A percentile compares a stretch with the other conserved stretches of the same genome.
Conservation (phyloP, 2,329 filamentous ascomycete species). For the Cytospora paraplurivora region DNA sequence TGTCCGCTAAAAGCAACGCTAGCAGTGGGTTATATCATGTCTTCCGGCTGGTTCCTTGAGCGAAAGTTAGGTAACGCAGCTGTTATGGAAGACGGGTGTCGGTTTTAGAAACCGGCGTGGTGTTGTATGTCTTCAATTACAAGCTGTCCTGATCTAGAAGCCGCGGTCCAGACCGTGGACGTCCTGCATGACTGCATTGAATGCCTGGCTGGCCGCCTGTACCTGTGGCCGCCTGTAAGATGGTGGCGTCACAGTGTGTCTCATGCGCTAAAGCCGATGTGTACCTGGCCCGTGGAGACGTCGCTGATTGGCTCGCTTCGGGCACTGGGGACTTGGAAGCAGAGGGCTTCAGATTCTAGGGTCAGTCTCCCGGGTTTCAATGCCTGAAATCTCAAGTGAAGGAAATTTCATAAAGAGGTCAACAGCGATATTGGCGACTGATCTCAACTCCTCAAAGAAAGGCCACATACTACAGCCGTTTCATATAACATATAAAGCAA, state of each 20-base stretch:
- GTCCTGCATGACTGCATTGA: slow-evolving; percentile 7
- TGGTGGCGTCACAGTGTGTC: slow-evolving; percentile 7
- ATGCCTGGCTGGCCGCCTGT: neutral
- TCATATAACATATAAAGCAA: too few species aligned
- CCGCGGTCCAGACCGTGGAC: slow-evolving; percentile 4
- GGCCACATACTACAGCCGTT: neutral
- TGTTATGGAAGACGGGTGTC: slow-evolving; percentile 9
- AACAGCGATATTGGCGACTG: neutral
- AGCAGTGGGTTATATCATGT: slow-evolving; percentile 28
- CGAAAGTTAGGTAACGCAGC: neutral
- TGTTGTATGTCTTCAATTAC: slow-evolving; percentile 21
- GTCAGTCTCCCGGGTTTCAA: neutral
- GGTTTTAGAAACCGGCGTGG: slow-evolving; percentile 7
- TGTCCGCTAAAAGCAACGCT: slow-evolving; percentile 20
- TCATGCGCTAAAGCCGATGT: slow-evolving; percentile 9
- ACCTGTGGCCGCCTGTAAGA: neutral
- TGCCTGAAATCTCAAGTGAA: slow-evolving; percentile 3
- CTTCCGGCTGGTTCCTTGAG: slow-evolving; percentile 1
- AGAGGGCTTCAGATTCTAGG: slow-evolving; percentile 1
- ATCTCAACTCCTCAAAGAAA: too few species aligned
- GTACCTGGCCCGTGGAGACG: slow-evolving; percentile 6
- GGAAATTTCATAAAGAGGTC: slow-evolving; percentile 2
- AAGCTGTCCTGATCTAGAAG: slow-evolving; percentile 31
- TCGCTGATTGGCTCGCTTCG: slow-evolving; percentile 18
- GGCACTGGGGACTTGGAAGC: neutral